Evolutionary conservation across 192 early-diverging fungal genomes (phyloP).

Genomic region (Backusella liffmaniae): DNA sequence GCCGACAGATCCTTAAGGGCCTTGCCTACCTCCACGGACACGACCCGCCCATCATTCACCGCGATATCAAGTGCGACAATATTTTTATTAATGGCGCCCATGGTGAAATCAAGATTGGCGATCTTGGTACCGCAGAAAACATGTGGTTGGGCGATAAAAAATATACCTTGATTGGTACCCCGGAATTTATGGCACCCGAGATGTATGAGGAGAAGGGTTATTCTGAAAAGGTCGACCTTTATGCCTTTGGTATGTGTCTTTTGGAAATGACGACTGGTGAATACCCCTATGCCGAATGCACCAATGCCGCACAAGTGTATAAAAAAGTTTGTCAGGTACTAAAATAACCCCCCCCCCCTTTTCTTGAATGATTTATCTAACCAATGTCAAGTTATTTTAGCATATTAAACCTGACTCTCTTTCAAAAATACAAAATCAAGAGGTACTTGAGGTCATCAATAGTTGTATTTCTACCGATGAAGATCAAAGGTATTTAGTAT

Average conservation of each 20-base stretch:
- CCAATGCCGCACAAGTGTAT: conserved; percentile 75
- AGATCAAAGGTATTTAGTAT: conserved; percentile 47
- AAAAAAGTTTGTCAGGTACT: conserved; percentile 70
- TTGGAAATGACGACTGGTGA: conserved; percentile 82
- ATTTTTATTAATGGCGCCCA: conserved; percentile 84
- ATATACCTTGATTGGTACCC: conserved; percentile 76
- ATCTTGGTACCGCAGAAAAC: conserved; percentile 74
- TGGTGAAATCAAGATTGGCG: conserved; percentile 81
- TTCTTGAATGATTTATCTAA: background rate
- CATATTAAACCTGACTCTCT: conserved; percentile 76
- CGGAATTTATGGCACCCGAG: conserved; percentile 85
- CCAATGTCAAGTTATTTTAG: conserved; percentile 32
- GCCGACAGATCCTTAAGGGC: conserved; percentile 73
- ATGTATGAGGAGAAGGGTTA: conserved; percentile 83
- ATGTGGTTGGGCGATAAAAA: conserved; percentile 74
- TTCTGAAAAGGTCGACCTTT: conserved; percentile 80
- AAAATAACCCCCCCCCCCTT: background rate
- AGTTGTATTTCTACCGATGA: conserved; percentile 61
- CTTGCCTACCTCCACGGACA: conserved; percentile 74
- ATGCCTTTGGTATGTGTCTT: conserved; percentile 81
- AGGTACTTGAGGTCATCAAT: conserved; percentile 63
- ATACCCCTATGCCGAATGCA: conserved; percentile 80
- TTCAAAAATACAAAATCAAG: conserved; percentile 52
- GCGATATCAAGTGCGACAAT: conserved; percentile 82
- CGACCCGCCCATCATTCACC: conserved; percentile 77